A percentile compares a stretch with the other conserved stretches of the same genome.
Conservation (phyloP, 805 yeast species). For the Grigorovia transvaalensis region DNA sequence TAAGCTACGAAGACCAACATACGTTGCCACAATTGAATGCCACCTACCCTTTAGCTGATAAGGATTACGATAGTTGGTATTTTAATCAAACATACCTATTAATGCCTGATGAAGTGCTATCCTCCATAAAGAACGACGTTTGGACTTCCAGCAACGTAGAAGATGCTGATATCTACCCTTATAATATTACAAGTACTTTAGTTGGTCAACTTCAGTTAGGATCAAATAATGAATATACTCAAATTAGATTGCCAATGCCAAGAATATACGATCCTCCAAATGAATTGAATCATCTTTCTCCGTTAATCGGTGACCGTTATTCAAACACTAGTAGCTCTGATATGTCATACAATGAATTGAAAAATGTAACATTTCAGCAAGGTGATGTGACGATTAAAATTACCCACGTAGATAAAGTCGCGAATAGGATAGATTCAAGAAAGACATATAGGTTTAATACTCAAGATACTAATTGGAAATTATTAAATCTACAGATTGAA, state of each 20-base stretch:
- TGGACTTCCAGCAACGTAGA: conserved; percentile 36
- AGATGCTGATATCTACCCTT: conserved; percentile 23
- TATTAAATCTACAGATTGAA: conserved; percentile 28
- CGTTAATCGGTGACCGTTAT: conserved; percentile 21
- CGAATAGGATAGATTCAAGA: conserved; percentile 11
- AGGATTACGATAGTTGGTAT: conserved; percentile 34
- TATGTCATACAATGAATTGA: conserved; percentile 12
- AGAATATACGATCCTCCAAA: conserved; percentile 23
- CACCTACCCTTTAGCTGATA: conserved; percentile 48
- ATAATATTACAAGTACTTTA: conserved; percentile 41
- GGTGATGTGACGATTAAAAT: conserved; percentile 21
- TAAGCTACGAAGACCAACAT: conserved; percentile 51
- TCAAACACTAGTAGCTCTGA: conserved; percentile 11
- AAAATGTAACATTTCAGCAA: conserved; percentile 21
- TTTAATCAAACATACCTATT: conserved; percentile 46
- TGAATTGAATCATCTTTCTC: conserved; percentile 20
- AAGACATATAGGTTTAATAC: conserved; percentile 22
- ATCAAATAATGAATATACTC: conserved; percentile 11
- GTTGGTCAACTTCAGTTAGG: conserved; percentile 33
- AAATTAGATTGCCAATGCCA: conserved; percentile 28
- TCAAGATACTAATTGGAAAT: conserved; percentile 31
- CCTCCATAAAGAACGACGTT: conserved; percentile 34
- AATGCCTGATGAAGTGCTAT: conserved; percentile 48
- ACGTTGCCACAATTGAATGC: conserved; percentile 35
- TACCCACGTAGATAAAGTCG: conserved; percentile 14